Evolutionary conservation across 495 filamentous ascomycete genomes (phyloP), one percentile per base, ranked within the genome.

Genomic region (Penicillium dipodomyicola): DNA sequence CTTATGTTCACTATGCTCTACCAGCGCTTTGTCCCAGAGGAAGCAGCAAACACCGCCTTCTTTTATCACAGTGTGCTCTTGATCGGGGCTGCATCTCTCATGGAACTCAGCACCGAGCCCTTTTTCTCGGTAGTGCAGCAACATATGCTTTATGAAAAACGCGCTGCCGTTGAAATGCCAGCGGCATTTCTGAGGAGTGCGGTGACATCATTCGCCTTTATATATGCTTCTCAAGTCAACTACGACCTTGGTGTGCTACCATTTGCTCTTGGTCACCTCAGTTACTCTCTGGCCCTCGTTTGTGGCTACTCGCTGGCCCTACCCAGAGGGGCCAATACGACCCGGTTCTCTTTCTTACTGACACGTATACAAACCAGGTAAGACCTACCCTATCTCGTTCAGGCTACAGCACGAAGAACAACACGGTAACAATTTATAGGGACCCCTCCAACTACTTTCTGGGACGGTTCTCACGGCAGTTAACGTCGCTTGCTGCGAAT

Each of bases 211-310:
- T 80, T 73, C 0, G 52, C 74, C 6, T 89, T 84, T 20, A 72
- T 87, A 10, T 87, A 81, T 77, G 83, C 81, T 5, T 72, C 78
- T 47, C 70, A 58, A 45, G 58, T 62, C 5, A 65, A 75, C 1
- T 54, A 63, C 33, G 77, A 86, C 45, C 53, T 88, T 12, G 93
- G 94, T 5, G 85, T 91, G 5, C 68, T 98, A 33, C 92, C 93
- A 1, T 98, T 97, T 70, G 95, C 92, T 0, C 63, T 92, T 22
- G 95, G 95, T 11, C 89, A 97, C 71, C 63, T 91, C n/a, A 79
- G 73, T 40, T 96, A 96, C 72, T 85, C 90, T 3, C 35, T 81
- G 9, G 74, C 81, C 4, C 72, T 97, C 15, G 71, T 91, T 2
- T 68, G 72, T 35, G 82, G 92, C 10, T 97, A 97, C 63, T 67